Evolutionary conservation across 768 basidiomycete species (phyloP).

Genomic region (Asterophora lycoperdoides): DNA sequence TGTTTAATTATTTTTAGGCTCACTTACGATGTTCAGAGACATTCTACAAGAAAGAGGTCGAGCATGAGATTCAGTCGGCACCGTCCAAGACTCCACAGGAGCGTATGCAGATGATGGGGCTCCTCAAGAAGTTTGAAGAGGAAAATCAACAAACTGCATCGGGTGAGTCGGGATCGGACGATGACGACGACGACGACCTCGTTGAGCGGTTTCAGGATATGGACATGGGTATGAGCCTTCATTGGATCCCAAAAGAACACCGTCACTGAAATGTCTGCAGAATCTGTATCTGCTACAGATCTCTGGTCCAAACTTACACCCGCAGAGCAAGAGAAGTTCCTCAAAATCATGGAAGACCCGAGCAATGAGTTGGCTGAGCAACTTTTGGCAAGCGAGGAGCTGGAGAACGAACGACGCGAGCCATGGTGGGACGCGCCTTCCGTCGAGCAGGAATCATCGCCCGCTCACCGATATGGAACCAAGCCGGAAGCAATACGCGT

Average conservation of each 20-base stretch:
- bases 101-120: conserved; percentile 58
- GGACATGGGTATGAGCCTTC: conserved; percentile 51
- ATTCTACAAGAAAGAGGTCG: conserved; percentile 76
- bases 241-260: background rate
- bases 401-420: conserved; percentile 41
- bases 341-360: conserved; percentile 56
- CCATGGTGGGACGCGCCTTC: conserved; percentile 71
- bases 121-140: conserved; percentile 72
- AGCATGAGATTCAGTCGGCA: conserved; percentile 52
- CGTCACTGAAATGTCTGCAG: conserved; percentile 30
- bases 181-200: conserved; percentile 39
- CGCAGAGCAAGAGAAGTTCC: conserved; percentile 59
- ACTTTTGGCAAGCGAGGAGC: conserved; percentile 54
- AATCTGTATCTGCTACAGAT: conserved; percentile 48
- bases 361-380: conserved; percentile 54
- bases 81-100: conserved; percentile 57
- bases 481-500: conserved; percentile 43
- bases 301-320: conserved; percentile 60
- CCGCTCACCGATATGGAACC: conserved; percentile 25
- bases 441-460: conserved; percentile 10
- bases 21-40: conserved; percentile 77
- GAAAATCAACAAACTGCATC: conserved; percentile 35
- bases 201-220: conserved; percentile 48
- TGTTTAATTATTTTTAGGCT: conserved; percentile 26
- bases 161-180: conserved; percentile 35